Evolutionary conservation across 768 basidiomycete genomes (phyloP).

Genomic region (Suillus americanus): DNA sequence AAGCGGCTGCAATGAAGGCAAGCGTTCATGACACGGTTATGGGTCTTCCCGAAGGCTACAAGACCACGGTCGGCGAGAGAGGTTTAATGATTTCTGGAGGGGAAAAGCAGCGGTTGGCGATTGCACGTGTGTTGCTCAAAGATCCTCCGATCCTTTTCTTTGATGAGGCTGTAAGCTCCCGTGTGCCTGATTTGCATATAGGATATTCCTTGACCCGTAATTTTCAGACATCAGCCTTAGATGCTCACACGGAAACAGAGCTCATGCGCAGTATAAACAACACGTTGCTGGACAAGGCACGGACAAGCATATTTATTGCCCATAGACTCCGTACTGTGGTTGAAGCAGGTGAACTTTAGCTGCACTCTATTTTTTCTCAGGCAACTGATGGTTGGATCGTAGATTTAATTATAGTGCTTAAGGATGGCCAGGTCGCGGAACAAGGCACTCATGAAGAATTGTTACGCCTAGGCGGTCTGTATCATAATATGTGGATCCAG

Average conservation of each 20-base stretch:
- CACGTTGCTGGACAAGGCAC: constrained; percentile 68
- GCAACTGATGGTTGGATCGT: constrained; percentile 3
- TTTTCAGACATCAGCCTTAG: constrained; percentile 86
- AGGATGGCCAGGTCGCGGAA: constrained; percentile 88
- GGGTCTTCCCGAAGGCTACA: constrained; percentile 82
- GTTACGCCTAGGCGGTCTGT: constrained; percentile 66
- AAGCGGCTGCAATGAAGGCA: constrained; percentile 79
- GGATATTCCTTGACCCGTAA: constrained; percentile 7
- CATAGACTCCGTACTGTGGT: constrained; percentile 88
- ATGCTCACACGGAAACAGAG: constrained; percentile 92
- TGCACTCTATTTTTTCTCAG: neutral
- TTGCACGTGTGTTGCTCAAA: constrained; percentile 89
- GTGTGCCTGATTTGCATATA: constrained; percentile 4
- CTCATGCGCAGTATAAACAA: constrained; percentile 92
- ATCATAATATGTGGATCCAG: constrained; percentile 80
- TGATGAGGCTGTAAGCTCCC: constrained; percentile 84
- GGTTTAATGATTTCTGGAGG: constrained; percentile 99
- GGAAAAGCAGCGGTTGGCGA: constrained; percentile 95
- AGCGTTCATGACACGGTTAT: constrained; percentile 82
- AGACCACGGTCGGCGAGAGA: constrained; percentile 91
- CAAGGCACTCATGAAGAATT: constrained; percentile 92
- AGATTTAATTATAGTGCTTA: constrained; percentile 93
- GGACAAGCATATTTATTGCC: constrained; percentile 97
- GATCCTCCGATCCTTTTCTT: constrained; percentile 97
- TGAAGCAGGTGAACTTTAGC: constrained; percentile 65